Conservation (phyloP, 352 stramenopile species). For the Pythium sukuiense region DNA sequence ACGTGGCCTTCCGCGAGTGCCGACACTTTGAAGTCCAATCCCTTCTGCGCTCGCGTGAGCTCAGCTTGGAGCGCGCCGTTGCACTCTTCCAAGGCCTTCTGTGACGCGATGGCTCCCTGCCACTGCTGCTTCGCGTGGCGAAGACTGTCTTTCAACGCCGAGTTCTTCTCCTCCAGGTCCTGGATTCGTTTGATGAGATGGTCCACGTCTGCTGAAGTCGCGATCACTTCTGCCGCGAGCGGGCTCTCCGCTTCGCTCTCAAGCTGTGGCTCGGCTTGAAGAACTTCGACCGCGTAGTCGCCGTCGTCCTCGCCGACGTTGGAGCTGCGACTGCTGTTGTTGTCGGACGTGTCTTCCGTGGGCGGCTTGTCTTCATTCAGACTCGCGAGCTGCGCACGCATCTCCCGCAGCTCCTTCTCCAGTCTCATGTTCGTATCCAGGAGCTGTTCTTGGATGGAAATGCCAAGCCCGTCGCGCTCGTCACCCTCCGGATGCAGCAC, state of each 20-base stretch:
- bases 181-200: constrained; percentile 24
- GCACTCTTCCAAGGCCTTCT: constrained; percentile 37
- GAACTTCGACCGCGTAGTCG: neutral
- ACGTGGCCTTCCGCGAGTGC: neutral
- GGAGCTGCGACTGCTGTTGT: constrained; percentile 18
- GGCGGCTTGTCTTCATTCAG: neutral
- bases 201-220: constrained; percentile 3
- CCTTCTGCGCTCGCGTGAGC: constrained; percentile 26
- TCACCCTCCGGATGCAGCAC: constrained; percentile 14
- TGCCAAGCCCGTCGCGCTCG: constrained; percentile 10
- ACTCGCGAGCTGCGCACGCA: neutral
- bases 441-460: constrained; percentile 24
- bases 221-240: neutral
- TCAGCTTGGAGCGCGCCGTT: constrained; percentile 28
- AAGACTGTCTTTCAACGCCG: constrained; percentile 22
- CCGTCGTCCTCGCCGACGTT: constrained; percentile 1
- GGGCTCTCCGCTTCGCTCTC: constrained; percentile 5
- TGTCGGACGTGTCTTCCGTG: constrained; percentile 13
- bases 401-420: constrained; percentile 20
- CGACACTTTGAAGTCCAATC: constrained; percentile 25
- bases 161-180: constrained; percentile 24
- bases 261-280: neutral
- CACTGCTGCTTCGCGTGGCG: constrained; percentile 36
- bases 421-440: constrained; percentile 25
- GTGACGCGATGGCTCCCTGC: constrained; percentile 28